Base-by-base conservation (phyloP, 2,329 filamentous ascomycete genomes). In the Penicillium sp. region DNA sequence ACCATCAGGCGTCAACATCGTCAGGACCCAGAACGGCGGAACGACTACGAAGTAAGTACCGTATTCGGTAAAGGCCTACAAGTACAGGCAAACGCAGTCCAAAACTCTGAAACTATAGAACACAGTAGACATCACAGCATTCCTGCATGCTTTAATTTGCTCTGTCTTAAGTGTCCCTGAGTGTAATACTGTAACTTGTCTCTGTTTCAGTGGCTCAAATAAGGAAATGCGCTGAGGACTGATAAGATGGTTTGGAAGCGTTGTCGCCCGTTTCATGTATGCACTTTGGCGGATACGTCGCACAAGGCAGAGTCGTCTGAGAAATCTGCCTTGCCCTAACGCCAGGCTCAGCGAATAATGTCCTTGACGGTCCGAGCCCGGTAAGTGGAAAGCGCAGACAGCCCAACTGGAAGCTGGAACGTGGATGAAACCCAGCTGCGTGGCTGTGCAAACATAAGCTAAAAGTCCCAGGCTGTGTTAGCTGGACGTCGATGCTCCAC, bases 391-490 rank as follows among this genome's bases (percentile, higher is more conserved):
- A 36, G 10, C 11, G 33, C 11, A 50, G 49, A 50, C 27, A 31
- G 49, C n/a, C 49, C 35, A 51, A 39, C 49, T 51, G 35, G 55
- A 53, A 59, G 59, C 58, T 36, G 49, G 59, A 65, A 58, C 39
- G 49, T 54, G 47, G 52, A 56, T 63, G 60, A 58, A 62, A 58
- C 61, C 65, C 64, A 68, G 67, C 67, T 68, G 60, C 58, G 69
- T 70, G 69, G 69, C 69, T 71, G 69, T 71, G 69, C 67, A 68
- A 55, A 62, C 53, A 49, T 37, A 43, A 36, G 49, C 49, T 51
- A 50, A 41, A 46, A 46, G 27, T 43, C 37, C 35, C 53, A 36
- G 24, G 44, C 43, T 47, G 41, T 33, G 41, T 50, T 55, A 50
- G 54, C 54, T 24, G 53, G 57, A 46, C 39, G 52, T 10, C 44